A percentile compares a stretch with the other conserved stretches of the same genome.
Conservation (phyloP, 805 yeast genomes). For the Suhomyces xylopsoci region DNA sequence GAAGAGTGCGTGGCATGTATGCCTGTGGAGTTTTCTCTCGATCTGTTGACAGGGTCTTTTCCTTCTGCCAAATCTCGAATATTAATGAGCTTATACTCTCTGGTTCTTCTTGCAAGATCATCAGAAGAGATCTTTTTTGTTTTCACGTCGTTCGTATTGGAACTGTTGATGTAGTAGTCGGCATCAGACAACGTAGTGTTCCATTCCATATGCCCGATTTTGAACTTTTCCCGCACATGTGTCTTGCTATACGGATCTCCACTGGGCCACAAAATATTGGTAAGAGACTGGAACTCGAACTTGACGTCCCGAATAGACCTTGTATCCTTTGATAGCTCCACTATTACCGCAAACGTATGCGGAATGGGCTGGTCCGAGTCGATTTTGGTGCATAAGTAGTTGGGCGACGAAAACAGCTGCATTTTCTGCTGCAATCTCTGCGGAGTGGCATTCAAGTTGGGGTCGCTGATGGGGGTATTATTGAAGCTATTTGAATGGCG, state of each 20-base stretch:
- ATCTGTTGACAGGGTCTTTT: background rate
- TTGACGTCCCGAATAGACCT: slow-evolving; percentile 32
- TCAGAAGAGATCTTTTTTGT: slow-evolving; percentile 41
- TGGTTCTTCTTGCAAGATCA: slow-evolving; percentile 40
- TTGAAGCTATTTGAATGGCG: background rate
- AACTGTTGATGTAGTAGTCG: slow-evolving; percentile 41
- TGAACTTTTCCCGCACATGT: slow-evolving; percentile 45
- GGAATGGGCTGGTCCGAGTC: slow-evolving; percentile 44
- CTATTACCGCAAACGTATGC: slow-evolving; percentile 51
- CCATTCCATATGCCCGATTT: slow-evolving; percentile 50
- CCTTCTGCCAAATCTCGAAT: slow-evolving; percentile 9
- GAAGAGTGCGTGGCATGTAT: background rate
- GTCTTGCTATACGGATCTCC: slow-evolving; percentile 49
- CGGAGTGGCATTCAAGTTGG: slow-evolving; percentile 9
- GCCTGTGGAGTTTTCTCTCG: background rate
- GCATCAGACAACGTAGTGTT: slow-evolving; percentile 32
- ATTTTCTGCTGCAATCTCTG: slow-evolving; percentile 19
- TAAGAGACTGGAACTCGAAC: slow-evolving; percentile 42
- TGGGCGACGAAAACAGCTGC: slow-evolving; percentile 29
- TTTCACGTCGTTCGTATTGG: slow-evolving; percentile 43
- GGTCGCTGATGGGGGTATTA: slow-evolving; percentile 6
- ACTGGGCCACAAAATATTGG: slow-evolving; percentile 51
- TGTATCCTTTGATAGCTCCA: slow-evolving; percentile 43
- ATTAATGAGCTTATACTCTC: slow-evolving; percentile 24
- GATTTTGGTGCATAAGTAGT: slow-evolving; percentile 33